Evolutionary conservation across 305 asterid species (phyloP).

Genomic region (Nicotiana rustica): DNA sequence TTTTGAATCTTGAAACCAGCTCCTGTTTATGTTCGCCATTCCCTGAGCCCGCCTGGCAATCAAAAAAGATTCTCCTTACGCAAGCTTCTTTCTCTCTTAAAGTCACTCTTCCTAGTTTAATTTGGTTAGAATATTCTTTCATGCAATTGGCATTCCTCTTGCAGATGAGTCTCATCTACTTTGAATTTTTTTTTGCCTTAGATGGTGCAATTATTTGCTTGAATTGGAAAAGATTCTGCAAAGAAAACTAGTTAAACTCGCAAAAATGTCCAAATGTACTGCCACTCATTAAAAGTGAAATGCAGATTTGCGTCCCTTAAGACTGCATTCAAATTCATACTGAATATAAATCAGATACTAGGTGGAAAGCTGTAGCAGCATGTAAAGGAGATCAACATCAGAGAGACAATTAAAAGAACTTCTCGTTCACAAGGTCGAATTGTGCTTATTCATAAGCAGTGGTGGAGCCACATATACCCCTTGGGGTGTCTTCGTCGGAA

Average conservation of each 20-base stretch:
- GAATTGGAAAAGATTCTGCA: not conserved
- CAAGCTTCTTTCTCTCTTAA: too few relatives aligned
- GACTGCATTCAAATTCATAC: not conserved
- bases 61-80: too few relatives aligned
- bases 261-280: not conserved
- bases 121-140: not conserved
- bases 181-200: not conserved
- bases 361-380: not conserved
- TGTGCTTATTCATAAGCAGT: not conserved
- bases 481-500: too few relatives aligned
- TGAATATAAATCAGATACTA: not conserved
- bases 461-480: too few relatives aligned
- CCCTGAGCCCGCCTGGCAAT: not conserved
- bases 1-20: not conserved
- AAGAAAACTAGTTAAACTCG: not conserved
- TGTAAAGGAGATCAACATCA: not conserved
- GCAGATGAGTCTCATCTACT: not conserved
- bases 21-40: not conserved
- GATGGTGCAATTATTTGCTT: not conserved
- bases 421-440: not conserved
- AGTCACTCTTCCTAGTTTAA: not conserved
- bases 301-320: not conserved
- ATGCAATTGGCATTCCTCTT: not conserved
- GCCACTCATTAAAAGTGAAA: not conserved
- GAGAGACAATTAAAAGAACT: not conserved